Evolutionary conservation across 768 basidiomycete genomes (phyloP), one percentile per base, ranked within the genome.

Genomic region (Lactarius deliciosus): DNA sequence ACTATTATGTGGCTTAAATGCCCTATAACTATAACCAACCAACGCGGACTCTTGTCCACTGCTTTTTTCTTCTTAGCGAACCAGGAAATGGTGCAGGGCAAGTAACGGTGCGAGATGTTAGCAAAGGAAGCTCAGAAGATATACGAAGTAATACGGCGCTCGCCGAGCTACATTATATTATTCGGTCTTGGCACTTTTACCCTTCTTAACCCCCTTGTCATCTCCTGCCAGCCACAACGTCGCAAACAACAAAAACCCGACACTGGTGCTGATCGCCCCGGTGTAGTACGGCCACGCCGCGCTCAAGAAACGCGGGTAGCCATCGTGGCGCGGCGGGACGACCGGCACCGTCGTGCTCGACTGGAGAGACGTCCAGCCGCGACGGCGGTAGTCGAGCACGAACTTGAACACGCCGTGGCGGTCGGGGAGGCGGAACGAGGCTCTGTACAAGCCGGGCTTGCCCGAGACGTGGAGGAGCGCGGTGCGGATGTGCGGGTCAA

Each of bases 351-450:
- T 91, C 3, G 85, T 88, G 2, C 86, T 83, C 63, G 87, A 85
- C 64, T 86, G 81, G 40, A 99, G 79, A 75, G 85, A 86, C n/a
- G 90, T 84, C 79, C 85, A 86, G 41, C 94, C 96, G 69, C 45
- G 18, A 38, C 97, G 88, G 75, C 91, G 92, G 80, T 94, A 87
- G 76, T 96, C 85, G 54, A 97, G 78, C n/a, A 94, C 82, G 74
- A 98, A 96, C 75, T 98, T 98, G 85, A 96, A 99, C 18, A 99
- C 97, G 28, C 97, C 97, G 74, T 99, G 97, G 61, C 96, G 83
- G 77, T 98, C 96, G 8, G 97, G 97, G 2, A 87, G 89, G 50
- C 86, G 87, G 87, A 99, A 96, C 16, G 85, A 85, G n/a, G 87
- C 85, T 16, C 85, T 82, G 79, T 95, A 98, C 71, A 83, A 81